Conservation (phyloP, 1,139 yeast species). For the Saccharomyces hybrid region DNA sequence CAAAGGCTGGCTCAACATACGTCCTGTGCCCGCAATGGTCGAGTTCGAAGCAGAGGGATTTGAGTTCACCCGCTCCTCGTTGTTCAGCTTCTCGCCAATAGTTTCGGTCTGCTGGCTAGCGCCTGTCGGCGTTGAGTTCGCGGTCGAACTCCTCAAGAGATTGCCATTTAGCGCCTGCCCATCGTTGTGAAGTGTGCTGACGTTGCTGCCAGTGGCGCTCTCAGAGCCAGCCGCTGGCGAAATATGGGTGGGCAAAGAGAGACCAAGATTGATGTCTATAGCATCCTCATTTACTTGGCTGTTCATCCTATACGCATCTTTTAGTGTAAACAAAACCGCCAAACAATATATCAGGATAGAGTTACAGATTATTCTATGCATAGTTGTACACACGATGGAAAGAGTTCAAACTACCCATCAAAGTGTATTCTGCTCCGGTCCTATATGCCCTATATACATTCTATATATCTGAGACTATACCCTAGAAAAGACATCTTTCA, state of each 20-base stretch:
- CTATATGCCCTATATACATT: background rate
- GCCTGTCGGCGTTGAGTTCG: background rate
- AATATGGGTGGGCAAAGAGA: background rate
- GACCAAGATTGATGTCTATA: background rate
- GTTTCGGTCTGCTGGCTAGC: background rate
- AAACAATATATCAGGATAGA: background rate
- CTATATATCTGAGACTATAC: too few relatives aligned
- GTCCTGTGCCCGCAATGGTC: background rate
- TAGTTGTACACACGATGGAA: background rate
- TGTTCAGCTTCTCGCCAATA: background rate
- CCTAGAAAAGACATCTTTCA: too few relatives aligned
- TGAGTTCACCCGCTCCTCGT: background rate
- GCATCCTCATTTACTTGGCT: background rate
- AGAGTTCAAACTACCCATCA: background rate
- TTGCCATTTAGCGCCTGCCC: background rate
- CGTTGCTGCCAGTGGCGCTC: background rate
- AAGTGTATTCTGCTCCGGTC: background rate
- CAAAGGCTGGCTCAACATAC: background rate
- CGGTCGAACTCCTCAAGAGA: background rate
- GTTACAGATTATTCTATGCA: background rate
- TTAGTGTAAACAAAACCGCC: background rate
- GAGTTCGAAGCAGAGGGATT: background rate
- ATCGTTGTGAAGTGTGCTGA: background rate
- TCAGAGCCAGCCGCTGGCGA: background rate
- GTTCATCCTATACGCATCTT: background rate